Evolutionary conservation across 345 rosid genomes (phyloP).

Genomic region (Turritis glabra): DNA sequence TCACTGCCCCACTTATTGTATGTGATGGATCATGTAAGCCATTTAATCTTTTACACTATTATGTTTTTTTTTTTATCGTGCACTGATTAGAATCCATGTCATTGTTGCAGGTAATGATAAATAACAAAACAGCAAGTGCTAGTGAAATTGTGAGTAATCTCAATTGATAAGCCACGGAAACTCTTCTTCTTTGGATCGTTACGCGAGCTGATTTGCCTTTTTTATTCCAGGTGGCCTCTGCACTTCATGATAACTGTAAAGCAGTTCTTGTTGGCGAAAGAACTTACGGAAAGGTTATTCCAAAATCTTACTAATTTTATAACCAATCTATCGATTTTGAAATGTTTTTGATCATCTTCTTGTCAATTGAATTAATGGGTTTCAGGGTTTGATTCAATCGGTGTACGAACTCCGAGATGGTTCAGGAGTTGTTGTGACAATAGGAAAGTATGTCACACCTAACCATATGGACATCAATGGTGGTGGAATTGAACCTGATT

Average conservation of each 20-base stretch:
- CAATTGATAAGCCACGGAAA: neutral
- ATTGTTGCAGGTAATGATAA: conserved; percentile 74
- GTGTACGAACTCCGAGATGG: conserved; percentile 92
- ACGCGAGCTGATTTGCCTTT: neutral
- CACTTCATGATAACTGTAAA: conserved; percentile 97
- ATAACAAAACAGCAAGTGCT: conserved; percentile 88
- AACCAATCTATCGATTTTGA: conserved; percentile 1
- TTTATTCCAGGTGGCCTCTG: conserved; percentile 83
- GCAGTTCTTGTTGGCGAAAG: conserved; percentile 93
- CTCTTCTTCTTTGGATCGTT: neutral
- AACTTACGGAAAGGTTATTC: conserved; percentile 84
- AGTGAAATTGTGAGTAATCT: conserved; percentile 84
- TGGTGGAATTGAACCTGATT: conserved; percentile 88
- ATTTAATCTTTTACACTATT: neutral
- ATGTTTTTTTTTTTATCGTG: neutral
- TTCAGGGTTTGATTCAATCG: conserved; percentile 86
- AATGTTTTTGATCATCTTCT: neutral
- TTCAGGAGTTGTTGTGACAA: conserved; percentile 84
- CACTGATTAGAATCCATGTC: conserved; percentile 7
- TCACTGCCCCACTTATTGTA: conserved; percentile 78
- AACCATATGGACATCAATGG: conserved; percentile 90
- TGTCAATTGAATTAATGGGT: conserved; percentile 4
- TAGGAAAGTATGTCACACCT: conserved; percentile 90
- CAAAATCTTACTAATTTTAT: neutral
- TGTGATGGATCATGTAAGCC: conserved; percentile 44